phyloP scores from a whole-genome alignment of 2,329 filamentous ascomycete species.

The Tolypocladium capitatum region DNA sequence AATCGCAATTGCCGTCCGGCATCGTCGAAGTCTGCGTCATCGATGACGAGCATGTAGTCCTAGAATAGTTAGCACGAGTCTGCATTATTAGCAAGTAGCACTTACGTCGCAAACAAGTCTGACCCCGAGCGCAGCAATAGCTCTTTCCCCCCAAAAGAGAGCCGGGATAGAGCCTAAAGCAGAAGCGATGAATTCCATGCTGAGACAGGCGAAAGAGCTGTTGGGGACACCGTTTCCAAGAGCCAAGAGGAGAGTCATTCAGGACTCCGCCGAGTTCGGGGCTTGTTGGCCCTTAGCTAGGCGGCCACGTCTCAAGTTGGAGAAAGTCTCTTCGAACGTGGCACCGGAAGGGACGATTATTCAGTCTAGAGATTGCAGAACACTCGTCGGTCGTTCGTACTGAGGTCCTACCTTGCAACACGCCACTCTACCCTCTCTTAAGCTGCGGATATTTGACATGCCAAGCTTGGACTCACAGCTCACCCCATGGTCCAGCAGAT shows the following conservation, averaged over 20 bases:
- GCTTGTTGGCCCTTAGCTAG: too few species aligned
- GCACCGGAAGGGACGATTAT: too few species aligned
- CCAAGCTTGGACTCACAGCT: not conserved
- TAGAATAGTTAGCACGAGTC: not conserved
- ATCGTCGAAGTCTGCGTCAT: not conserved
- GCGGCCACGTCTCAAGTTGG: too few species aligned
- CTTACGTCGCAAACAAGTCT: not conserved
- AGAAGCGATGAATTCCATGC: slow-evolving; percentile 2
- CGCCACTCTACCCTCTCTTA: too few species aligned
- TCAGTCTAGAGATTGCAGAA: too few species aligned
- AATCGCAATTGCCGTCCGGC: slow-evolving; percentile 1
- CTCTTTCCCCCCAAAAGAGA: slow-evolving; percentile 1
- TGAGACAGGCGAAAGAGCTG: too few species aligned
- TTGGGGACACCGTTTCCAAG: too few species aligned
- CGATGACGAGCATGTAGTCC: slow-evolving; percentile 1
- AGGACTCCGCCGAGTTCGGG: too few species aligned
- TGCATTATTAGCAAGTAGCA: not conserved
- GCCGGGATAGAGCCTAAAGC: not conserved
- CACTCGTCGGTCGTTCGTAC: too few species aligned
- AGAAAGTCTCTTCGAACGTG: too few species aligned
- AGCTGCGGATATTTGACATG: not conserved
- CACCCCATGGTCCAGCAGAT: not conserved
- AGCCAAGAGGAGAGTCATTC: too few species aligned
- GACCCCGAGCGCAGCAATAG: slow-evolving; percentile 1
- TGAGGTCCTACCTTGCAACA: not conserved